These are phyloP conservation scores for Sarcodon aspratus DNA, from an alignment of 768 basidiomycete species.

Conservation along the genomic window DNA sequence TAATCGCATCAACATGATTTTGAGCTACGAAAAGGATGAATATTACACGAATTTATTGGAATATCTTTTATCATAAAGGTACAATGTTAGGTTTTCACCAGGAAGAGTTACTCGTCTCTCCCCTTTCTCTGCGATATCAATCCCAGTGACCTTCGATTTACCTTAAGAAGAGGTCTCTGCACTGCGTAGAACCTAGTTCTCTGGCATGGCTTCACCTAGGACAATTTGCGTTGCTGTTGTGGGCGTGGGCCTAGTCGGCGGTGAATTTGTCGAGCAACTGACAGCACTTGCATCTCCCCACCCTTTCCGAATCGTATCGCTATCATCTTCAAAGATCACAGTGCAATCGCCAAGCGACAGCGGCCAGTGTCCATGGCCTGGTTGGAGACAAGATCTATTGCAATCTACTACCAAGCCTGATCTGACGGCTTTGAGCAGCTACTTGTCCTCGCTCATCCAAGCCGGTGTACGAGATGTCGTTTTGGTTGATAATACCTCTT, in stretches of 20 bases:
- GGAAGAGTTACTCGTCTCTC: too few relatives aligned
- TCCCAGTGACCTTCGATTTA: too few relatives aligned
- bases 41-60: too few relatives aligned
- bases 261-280: slow-evolving; percentile 77
- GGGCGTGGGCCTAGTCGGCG: slow-evolving; percentile 89
- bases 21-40: too few relatives aligned
- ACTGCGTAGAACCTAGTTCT: too few relatives aligned
- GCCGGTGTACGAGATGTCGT: slow-evolving; percentile 42
- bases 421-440: slow-evolving; percentile 26
- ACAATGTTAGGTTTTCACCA: too few relatives aligned
- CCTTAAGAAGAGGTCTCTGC: too few relatives aligned
- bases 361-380: slow-evolving; percentile 19
- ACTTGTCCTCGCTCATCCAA: slow-evolving; percentile 33
- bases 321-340: slow-evolving; percentile 56
- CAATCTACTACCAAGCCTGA: slow-evolving; percentile 32
- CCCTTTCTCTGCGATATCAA: too few relatives aligned
- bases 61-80: too few relatives aligned
- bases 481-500: slow-evolving; percentile 87
- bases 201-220: too few relatives aligned
- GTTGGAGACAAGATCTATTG: slow-evolving; percentile 37
- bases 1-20: too few relatives aligned
- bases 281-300: slow-evolving; percentile 44
- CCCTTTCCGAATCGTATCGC: slow-evolving; percentile 55
- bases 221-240: slow-evolving; percentile 53
- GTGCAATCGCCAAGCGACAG: slow-evolving; percentile 41